Percentiles rank a stretch among this genome's conserved stretches.
Evolutionary conservation across 768 basidiomycete species (phyloP).

Genomic region (Mycena albidolilacea): DNA sequence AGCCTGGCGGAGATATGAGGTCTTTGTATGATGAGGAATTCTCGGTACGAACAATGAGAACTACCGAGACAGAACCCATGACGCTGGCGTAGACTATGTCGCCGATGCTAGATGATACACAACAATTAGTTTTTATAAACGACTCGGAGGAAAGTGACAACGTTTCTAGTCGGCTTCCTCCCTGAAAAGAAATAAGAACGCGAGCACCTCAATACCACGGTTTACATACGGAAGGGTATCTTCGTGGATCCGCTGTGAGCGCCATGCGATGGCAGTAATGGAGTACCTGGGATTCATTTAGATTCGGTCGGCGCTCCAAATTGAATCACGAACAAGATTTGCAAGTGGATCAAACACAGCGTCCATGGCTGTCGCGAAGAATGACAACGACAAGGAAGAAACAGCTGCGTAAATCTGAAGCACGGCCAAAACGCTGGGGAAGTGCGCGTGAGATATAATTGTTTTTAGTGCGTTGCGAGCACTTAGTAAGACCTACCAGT

Average conservation of each 20-base stretch:
- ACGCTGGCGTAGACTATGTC: constrained; percentile 64
- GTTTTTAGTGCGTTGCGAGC: too few species aligned
- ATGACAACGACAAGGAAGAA: constrained; percentile 68
- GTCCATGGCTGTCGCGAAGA: constrained; percentile 74
- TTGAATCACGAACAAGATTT: constrained; percentile 47
- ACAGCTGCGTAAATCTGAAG: constrained; percentile 71
- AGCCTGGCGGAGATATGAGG: constrained; percentile 16
- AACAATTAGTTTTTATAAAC: not conserved
- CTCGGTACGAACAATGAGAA: constrained; percentile 51
- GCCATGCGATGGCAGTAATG: constrained; percentile 64
- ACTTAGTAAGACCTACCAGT: constrained; percentile 56
- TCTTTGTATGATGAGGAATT: not conserved
- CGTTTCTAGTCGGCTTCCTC: constrained; percentile 68
- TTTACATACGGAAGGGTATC: constrained; percentile 54
- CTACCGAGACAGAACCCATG: constrained; percentile 34
- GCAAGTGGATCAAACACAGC: constrained; percentile 65
- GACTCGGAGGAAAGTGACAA: not conserved
- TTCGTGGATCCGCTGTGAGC: constrained; percentile 29
- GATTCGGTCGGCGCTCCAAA: not conserved
- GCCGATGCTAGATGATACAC: constrained; percentile 49
- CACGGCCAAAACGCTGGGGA: constrained; percentile 24
- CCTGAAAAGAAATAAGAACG: constrained; percentile 30
- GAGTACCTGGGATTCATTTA: constrained; percentile 45
- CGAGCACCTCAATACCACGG: constrained; percentile 63
- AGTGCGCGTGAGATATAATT: not conserved